Percentiles rank a stretch among this genome's conserved stretches.
These are phyloP conservation scores for Epicoccum sorghinum DNA, from an alignment of 2,329 filamentous ascomycete species.

Conservation along the genomic window DNA sequence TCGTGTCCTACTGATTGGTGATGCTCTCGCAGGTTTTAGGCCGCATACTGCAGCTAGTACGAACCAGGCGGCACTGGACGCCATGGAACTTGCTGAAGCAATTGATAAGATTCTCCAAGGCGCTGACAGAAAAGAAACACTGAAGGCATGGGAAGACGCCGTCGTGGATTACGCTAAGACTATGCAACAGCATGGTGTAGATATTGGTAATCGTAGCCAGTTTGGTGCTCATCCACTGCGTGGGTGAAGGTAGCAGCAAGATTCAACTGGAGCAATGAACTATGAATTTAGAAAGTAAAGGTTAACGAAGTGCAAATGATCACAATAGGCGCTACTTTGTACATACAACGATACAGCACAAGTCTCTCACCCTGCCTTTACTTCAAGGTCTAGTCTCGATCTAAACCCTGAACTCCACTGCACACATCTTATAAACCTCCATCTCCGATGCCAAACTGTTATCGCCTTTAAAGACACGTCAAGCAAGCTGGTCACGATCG, in stretches of 20 bases:
- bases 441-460: too few species aligned
- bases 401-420: too few species aligned
- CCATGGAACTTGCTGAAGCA: constrained; percentile 36
- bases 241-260: constrained; percentile 1
- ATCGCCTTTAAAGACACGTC: too few species aligned
- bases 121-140: constrained; percentile 25
- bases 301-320: too few species aligned
- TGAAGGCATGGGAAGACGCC: constrained; percentile 41
- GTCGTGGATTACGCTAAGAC: constrained; percentile 21
- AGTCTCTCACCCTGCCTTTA: too few species aligned
- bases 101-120: constrained; percentile 45
- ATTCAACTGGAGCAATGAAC: too few species aligned
- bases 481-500: too few species aligned
- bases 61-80: constrained; percentile 54
- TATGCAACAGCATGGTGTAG: constrained; percentile 21
- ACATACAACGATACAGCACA: too few species aligned
- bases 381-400: too few species aligned
- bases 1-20: constrained; percentile 53
- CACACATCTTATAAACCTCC: too few species aligned
- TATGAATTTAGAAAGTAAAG: too few species aligned
- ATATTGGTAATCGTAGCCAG: constrained; percentile 23
- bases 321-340: too few species aligned
- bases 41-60: constrained; percentile 54
- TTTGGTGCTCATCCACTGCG: constrained; percentile 18
- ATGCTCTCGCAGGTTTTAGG: constrained; percentile 53